phyloP scores from a whole-genome alignment of 352 stramenopile species.

The Phytopythium chamaehyphon region DNA sequence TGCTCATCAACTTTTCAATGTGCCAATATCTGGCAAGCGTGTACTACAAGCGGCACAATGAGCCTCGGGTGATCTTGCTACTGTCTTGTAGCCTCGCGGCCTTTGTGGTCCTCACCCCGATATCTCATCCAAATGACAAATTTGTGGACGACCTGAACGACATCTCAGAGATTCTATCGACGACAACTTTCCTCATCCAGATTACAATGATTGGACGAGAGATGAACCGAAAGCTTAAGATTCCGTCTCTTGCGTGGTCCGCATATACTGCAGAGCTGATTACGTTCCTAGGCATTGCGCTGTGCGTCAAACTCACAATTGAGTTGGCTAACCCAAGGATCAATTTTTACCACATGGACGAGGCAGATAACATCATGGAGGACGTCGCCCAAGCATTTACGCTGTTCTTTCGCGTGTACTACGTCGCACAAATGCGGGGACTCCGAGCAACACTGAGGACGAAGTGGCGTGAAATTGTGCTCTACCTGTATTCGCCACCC shows the following conservation, averaged over 20 bases:
- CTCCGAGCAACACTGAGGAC: conserved; percentile 3
- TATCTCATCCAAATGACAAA: conserved; percentile 14
- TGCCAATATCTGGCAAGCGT: conserved; percentile 11
- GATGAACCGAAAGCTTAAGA: conserved; percentile 24
- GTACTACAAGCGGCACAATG: conserved; percentile 13
- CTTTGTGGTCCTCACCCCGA: conserved; percentile 20
- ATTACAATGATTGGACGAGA: conserved; percentile 34
- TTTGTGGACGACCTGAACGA: conserved; percentile 27
- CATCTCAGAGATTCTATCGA: conserved; percentile 24
- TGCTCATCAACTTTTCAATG: conserved; percentile 13
- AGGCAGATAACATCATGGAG: conserved; percentile 20
- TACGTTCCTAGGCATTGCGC: conserved; percentile 6
- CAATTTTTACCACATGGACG: conserved; percentile 5
- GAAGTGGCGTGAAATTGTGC: conserved; percentile 15
- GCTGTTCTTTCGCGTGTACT: conserved; percentile 40
- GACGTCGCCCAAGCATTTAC: conserved; percentile 26
- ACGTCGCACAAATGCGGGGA: conserved; percentile 20
- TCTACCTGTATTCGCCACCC: conserved; percentile 26
- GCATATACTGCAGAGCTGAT: conserved; percentile 9
- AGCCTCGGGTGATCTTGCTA: conserved; percentile 14
- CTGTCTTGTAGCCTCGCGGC: conserved; percentile 10
- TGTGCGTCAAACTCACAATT: conserved; percentile 8
- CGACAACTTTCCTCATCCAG: conserved; percentile 30
- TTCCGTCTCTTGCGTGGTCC: conserved; percentile 13
- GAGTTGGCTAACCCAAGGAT: background rate